These are phyloP conservation scores for Starmera quercuum DNA, from an alignment of 805 yeast genomes.

Conservation along the genomic window DNA sequence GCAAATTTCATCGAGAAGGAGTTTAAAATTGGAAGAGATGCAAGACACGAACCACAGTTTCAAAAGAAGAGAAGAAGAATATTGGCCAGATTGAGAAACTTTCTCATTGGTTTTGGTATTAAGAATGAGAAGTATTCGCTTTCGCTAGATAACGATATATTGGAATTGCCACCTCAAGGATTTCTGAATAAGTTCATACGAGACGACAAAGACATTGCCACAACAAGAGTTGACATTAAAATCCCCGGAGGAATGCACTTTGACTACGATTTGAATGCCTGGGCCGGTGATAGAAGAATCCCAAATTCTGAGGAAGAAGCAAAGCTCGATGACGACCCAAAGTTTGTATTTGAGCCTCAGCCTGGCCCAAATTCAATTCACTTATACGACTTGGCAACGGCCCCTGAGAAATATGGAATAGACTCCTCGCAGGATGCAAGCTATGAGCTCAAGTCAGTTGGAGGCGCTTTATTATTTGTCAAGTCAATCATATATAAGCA, in stretches of 20 bases:
- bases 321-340: slow-evolving; percentile 4
- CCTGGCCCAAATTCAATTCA: slow-evolving; percentile 7
- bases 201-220: slow-evolving; percentile 22
- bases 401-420: slow-evolving; percentile 8
- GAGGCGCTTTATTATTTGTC: slow-evolving; percentile 42
- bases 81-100: slow-evolving; percentile 19
- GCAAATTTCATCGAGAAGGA: slow-evolving; percentile 29
- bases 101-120: slow-evolving; percentile 15
- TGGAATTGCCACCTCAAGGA: slow-evolving; percentile 14
- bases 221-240: slow-evolving; percentile 20
- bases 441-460: slow-evolving; percentile 35
- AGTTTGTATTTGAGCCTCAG: slow-evolving; percentile 9
- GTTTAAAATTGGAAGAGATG: slow-evolving; percentile 8
- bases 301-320: slow-evolving; percentile 12
- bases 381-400: slow-evolving; percentile 5
- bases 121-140: slow-evolving; percentile 21
- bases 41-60: slow-evolving; percentile 11
- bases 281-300: slow-evolving; percentile 18
- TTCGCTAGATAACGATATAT: slow-evolving; percentile 25
- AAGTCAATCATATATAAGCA: slow-evolving; percentile 35
- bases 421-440: slow-evolving; percentile 1
- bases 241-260: slow-evolving; percentile 6
- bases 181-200: slow-evolving; percentile 18
- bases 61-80: slow-evolving; percentile 18
- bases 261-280: slow-evolving; percentile 28